Percentiles rank a stretch among this genome's conserved stretches.
Conservation (phyloP, 2,329 filamentous ascomycete species). For the Nakataea oryzae region DNA sequence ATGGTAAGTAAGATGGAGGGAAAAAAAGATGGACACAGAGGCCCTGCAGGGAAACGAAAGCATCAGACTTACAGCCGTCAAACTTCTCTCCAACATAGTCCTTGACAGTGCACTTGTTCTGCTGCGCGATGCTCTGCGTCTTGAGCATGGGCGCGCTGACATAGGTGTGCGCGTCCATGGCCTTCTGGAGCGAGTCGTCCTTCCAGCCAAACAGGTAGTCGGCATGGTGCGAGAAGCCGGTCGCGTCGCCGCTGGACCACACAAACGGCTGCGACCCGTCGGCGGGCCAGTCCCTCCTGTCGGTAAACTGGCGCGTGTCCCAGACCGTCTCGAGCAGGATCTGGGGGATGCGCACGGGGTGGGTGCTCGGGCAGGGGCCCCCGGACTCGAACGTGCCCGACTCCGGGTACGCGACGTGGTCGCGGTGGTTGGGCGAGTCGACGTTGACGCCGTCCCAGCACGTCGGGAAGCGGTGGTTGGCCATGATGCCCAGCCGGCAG, state of each 20-base stretch:
- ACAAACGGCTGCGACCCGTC: slow-evolving; percentile 27
- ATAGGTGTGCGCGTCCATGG: slow-evolving; percentile 24
- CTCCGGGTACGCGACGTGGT: slow-evolving; percentile 33
- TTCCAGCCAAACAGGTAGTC: slow-evolving; percentile 34
- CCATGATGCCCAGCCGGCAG: slow-evolving; percentile 30
- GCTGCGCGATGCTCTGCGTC: slow-evolving; percentile 16
- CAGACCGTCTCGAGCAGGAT: slow-evolving; percentile 29
- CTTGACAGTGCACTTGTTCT: slow-evolving; percentile 16
- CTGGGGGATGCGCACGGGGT: slow-evolving; percentile 30
- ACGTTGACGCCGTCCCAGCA: slow-evolving; percentile 44
- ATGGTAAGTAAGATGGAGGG: background rate
- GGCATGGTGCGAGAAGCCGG: slow-evolving; percentile 26
- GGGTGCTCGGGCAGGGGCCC: slow-evolving; percentile 27
- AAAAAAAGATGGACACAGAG: background rate
- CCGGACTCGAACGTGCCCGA: slow-evolving; percentile 29
- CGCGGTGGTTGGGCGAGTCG: slow-evolving; percentile 33
- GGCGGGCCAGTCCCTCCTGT: slow-evolving; percentile 23
- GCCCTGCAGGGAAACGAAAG: background rate
- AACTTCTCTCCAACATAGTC: slow-evolving; percentile 16
- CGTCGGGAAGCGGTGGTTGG: slow-evolving; percentile 33
- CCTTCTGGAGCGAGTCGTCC: slow-evolving; percentile 27
- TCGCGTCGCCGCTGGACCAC: slow-evolving; percentile 26
- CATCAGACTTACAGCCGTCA: slow-evolving; percentile 16
- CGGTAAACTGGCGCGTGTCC: slow-evolving; percentile 21
- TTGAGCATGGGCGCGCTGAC: slow-evolving; percentile 15